Conservation (phyloP, 83 land plant species). For the Diphasiastrum complanatum region DNA sequence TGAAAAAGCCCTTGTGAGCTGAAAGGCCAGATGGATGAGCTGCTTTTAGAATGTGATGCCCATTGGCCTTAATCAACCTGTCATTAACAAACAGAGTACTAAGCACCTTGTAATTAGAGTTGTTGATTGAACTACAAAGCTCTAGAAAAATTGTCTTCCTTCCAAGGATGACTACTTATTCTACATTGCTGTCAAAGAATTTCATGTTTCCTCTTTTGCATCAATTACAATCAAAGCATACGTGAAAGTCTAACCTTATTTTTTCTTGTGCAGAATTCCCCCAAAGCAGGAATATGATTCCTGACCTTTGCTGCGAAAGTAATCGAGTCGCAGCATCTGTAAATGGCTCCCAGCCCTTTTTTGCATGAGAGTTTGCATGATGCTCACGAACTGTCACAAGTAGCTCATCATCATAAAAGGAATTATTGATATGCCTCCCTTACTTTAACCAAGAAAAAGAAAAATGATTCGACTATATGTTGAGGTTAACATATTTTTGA, state of each 20-base stretch:
- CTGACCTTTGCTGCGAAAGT: background rate
- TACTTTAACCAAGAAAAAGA: no score
- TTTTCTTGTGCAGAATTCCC: slow-evolving; percentile 6
- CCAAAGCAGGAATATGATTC: background rate
- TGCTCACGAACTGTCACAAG: no score
- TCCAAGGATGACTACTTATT: no score
- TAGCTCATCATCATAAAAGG: background rate
- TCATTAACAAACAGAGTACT: background rate
- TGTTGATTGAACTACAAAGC: no score
- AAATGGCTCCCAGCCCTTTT: slow-evolving; percentile 8
- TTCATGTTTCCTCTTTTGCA: no score
- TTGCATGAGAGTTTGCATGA: slow-evolving; percentile 5
- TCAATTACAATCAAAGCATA: background rate
- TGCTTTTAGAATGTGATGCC: slow-evolving; percentile 6
- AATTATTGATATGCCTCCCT: no score
- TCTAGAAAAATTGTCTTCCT: no score
- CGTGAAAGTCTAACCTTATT: slow-evolving; percentile 2
- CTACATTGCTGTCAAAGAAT: no score
- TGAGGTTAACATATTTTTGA: no score
- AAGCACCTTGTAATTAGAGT: no score
- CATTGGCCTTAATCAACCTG: background rate
- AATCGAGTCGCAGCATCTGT: background rate
- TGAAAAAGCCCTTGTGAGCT: no score
- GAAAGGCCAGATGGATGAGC: slow-evolving; percentile 20
- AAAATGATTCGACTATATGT: no score